phyloP scores from a whole-genome alignment of 140 eudicot species.

The Ambrosia hybrid region DNA sequence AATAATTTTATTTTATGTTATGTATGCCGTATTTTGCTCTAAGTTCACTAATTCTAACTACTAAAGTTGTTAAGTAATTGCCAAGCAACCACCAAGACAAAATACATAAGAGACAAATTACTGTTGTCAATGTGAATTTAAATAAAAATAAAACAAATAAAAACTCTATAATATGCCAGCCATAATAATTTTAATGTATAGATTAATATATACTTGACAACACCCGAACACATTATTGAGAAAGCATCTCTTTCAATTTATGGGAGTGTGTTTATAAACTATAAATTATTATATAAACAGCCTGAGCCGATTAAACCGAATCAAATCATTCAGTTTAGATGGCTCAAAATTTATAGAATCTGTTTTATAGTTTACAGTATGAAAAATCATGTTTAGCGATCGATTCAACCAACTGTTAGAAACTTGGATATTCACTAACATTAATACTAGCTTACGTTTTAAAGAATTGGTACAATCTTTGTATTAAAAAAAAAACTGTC shows the following conservation, averaged over 20 bases:
- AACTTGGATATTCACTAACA: too few species aligned
- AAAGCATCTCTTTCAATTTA: background rate
- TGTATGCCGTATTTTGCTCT: conserved; percentile 19
- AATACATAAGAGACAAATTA: background rate
- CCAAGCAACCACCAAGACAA: background rate
- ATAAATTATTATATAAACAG: background rate
- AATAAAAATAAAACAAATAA: background rate
- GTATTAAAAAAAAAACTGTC: too few species aligned
- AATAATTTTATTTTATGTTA: background rate
- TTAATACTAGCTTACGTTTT: too few species aligned
- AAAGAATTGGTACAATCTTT: too few species aligned
- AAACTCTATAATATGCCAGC: background rate
- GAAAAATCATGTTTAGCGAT: too few species aligned
- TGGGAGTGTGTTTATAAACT: background rate
- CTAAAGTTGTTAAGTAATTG: background rate
- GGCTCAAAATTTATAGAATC: too few species aligned
- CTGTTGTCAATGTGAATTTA: background rate
- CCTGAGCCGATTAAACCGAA: background rate
- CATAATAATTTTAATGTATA: background rate
- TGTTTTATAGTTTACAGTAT: too few species aligned
- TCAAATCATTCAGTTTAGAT: background rate
- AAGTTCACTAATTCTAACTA: background rate
- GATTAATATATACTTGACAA: too few species aligned
- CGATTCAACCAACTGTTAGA: too few species aligned
- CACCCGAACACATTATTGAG: too few species aligned